Evolutionary conservation across 768 basidiomycete genomes (phyloP).

Genomic region (Paxillus involutus): DNA sequence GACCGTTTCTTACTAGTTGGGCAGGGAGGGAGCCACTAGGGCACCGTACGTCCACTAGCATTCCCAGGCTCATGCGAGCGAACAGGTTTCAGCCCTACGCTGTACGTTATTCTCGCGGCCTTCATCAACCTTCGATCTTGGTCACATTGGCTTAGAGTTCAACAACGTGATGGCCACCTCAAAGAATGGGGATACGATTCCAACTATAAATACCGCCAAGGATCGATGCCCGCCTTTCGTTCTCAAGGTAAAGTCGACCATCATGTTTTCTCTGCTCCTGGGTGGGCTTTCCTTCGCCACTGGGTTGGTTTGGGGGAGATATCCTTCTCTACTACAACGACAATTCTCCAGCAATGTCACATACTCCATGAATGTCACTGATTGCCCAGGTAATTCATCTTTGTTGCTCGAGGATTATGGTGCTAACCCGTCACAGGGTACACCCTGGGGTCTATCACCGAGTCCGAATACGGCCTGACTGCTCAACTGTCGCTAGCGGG

Average conservation of each 20-base stretch:
- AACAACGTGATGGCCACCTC: background rate
- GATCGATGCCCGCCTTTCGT: constrained; percentile 3
- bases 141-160: background rate
- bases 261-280: constrained; percentile 12
- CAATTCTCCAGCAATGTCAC: background rate
- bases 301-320: background rate
- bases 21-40: too few species aligned
- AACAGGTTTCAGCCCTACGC: background rate
- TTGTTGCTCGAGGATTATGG: background rate
- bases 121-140: background rate
- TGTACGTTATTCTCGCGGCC: background rate
- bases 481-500: constrained; percentile 58
- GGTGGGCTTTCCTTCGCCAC: constrained; percentile 6
- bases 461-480: constrained; percentile 48
- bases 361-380: constrained; percentile 29
- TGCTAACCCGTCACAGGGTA: constrained; percentile 45
- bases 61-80: background rate
- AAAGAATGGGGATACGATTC: background rate
- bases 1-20: too few species aligned
- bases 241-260: background rate
- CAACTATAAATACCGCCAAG: background rate
- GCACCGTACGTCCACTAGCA: background rate
- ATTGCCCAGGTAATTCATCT: constrained; percentile 28
- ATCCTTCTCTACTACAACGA: constrained; percentile 10
- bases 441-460: constrained; percentile 41